Evolutionary conservation across 768 basidiomycete genomes (phyloP), one percentile per base, ranked within the genome.

Genomic region (Leccinum truebloodii): DNA sequence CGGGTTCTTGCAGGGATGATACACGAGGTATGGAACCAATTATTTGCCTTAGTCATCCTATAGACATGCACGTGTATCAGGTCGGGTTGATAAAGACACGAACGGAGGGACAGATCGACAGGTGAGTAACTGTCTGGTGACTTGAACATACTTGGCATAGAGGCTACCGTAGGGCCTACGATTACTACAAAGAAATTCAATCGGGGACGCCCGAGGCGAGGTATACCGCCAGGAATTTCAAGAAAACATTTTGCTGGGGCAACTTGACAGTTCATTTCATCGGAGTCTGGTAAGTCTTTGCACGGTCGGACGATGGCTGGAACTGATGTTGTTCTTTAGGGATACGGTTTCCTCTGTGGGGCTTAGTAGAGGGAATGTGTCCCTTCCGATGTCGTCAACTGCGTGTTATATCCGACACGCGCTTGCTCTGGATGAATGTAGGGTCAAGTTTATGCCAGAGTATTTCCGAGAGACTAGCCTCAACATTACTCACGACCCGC

Each of bases 321-420:
- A 28, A 63, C 20, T 65, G 28, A 20, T 20, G 39, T 8, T 58
- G 6, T 34, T 34, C 3, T 32, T 32, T 14, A 52, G 85, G 83
- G 86, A 88, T 63, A 87, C 85, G 2, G 28, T 30, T 8, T 30
- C 28, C 28, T 30, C 28, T 1, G 84, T 87, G 20, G 84, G 84
- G 12, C 35, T 83, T 39, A 73, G 85, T 54, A 79, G 55, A 52
- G 59, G 80, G 3, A 77, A 76, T 44, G 73, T 80, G 3, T 65
- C 63, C 4, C 74, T 86, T 2, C 85, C 85, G 0, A 86, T 85
- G 68, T 80, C 81, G 0, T 78, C 76, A 4, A 81, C 79, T 9
- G 83, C 85, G n/a, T 2, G n/a, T 16, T 12, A 4, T 6, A 30
- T 52, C 6, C 28, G 51, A 9, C 51, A 52, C 3, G 51, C 51